Evolutionary conservation across 2,329 filamentous ascomycete species (phyloP).

Genomic region (Aaosphaeria pasadenensis): DNA sequence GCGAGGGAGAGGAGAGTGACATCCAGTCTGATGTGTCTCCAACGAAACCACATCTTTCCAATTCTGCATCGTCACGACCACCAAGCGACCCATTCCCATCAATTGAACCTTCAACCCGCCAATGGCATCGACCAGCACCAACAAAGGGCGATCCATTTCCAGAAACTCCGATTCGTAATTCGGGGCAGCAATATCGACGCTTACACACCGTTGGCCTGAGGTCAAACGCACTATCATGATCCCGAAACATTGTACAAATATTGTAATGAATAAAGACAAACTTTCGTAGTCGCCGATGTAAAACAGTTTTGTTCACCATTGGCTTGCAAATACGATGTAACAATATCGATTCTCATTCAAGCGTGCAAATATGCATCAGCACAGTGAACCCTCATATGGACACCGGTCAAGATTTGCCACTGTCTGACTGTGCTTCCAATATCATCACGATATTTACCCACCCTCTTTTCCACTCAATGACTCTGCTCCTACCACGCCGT

Average conservation of each 20-base stretch:
- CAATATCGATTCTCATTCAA: too few relatives aligned
- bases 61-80: background rate
- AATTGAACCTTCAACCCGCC: constrained; percentile 2
- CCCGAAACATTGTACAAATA: too few relatives aligned
- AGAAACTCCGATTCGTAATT: constrained; percentile 8
- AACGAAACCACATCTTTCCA: background rate
- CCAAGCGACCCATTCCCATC: constrained; percentile 1
- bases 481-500: constrained; percentile 4
- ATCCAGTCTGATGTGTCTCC: background rate
- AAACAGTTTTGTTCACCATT: too few relatives aligned
- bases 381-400: too few relatives aligned
- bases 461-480: too few relatives aligned
- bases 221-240: background rate
- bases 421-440: too few relatives aligned
- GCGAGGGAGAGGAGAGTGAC: constrained; percentile 4
- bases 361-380: too few relatives aligned
- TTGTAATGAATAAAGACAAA: too few relatives aligned
- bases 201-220: constrained; percentile 26
- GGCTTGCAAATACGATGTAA: too few relatives aligned
- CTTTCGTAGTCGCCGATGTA: too few relatives aligned
- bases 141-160: constrained; percentile 26
- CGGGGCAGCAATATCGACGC: constrained; percentile 18
- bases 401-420: too few relatives aligned
- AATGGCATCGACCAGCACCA: constrained; percentile 15
- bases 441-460: too few relatives aligned